phyloP scores from a whole-genome alignment of 208 protist species.

The Porcisia hertigi region DNA sequence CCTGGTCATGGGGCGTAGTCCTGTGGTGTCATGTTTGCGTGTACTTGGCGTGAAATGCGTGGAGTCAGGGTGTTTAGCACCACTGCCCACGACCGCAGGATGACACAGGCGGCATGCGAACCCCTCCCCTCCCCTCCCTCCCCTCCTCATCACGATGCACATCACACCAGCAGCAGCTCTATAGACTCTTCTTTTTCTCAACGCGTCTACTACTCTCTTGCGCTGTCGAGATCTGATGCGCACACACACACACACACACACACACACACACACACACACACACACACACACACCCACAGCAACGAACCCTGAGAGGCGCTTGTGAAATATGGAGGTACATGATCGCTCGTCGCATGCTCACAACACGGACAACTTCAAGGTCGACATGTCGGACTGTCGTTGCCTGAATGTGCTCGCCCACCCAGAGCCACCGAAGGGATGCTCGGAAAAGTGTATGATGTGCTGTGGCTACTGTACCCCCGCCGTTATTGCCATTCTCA shows the following conservation, averaged over 20 bases:
- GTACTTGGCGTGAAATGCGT: not conserved
- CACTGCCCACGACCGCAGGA: not conserved
- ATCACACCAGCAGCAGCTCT: not conserved
- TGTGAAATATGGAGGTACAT: not conserved
- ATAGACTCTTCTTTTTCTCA: not conserved
- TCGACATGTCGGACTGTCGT: not conserved
- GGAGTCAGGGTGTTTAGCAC: not conserved
- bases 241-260: no score
- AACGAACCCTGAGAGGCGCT: no score
- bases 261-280: no score
- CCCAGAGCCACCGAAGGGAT: constrained; percentile 24
- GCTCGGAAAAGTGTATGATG: constrained; percentile 37
- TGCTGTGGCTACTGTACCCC: constrained; percentile 54
- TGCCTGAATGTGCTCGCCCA: constrained; percentile 43
- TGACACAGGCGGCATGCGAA: not conserved
- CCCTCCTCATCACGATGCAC: not conserved
- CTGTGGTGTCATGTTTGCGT: not conserved
- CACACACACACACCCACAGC: no score
- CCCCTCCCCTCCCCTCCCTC: no score
- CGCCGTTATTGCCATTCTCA: constrained; percentile 38
- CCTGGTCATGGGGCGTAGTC: not conserved
- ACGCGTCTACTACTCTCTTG: no score
- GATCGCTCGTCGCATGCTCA: no score
- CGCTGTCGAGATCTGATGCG: no score
- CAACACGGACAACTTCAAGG: not conserved